Conservation (phyloP, 1,284 basidiomycete species). For the Trichosporon sp. region DNA sequence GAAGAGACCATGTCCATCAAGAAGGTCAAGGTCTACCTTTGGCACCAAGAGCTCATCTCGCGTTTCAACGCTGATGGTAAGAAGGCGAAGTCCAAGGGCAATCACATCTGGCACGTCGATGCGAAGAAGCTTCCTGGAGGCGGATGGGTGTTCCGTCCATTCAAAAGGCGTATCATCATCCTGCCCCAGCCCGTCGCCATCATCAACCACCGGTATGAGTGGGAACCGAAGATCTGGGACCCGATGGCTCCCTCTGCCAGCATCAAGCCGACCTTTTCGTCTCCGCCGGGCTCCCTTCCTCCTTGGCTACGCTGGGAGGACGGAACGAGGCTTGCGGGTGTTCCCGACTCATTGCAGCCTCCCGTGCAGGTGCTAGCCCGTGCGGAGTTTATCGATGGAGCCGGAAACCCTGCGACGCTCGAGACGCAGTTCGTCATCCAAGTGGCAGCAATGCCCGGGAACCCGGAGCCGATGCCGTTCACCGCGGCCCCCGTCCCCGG, state of each 20-base stretch:
- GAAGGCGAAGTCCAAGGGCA: conserved; percentile 99
- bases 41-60: conserved; percentile 87
- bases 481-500: not conserved
- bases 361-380: conserved; percentile 39
- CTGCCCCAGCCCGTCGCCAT: conserved; percentile 73
- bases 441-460: conserved; percentile 33
- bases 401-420: conserved; percentile 36
- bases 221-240: conserved; percentile 95
- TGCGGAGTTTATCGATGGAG: conserved; percentile 48
- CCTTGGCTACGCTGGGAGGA: conserved; percentile 87
- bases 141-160: conserved; percentile 88
- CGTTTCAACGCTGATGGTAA: conserved; percentile 99
- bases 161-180: conserved; percentile 82
- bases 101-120: conserved; percentile 99
- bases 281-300: conserved; percentile 70
- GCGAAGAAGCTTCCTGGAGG: conserved; percentile 79
- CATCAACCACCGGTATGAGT: conserved; percentile 80
- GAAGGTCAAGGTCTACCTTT: conserved; percentile 94
- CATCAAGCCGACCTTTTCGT: conserved; percentile 74
- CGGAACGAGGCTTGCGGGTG: conserved; percentile 58
- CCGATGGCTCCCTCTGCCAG: conserved; percentile 83
- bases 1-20: conserved; percentile 62
- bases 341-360: conserved; percentile 38
- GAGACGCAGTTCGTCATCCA: conserved; percentile 45
- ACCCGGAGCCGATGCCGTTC: conserved; percentile 13